phyloP scores from a whole-genome alignment of 202 grass and related monocot genomes.

The Digitaria exilis region DNA sequence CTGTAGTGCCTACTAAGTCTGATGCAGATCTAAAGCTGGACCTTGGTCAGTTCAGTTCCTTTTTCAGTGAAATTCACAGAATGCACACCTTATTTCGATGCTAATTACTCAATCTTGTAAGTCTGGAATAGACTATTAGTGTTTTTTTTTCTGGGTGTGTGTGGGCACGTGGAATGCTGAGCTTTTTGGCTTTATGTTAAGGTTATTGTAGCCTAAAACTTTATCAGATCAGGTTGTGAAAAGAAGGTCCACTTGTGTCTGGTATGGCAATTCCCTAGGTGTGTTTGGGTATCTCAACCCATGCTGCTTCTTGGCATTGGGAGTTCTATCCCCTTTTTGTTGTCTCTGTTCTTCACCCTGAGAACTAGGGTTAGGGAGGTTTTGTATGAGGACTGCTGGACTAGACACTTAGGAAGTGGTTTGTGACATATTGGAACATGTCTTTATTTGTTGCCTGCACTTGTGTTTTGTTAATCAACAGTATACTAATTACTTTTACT shows the following conservation, averaged over 20 bases:
- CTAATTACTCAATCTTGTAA: conserved; percentile 16
- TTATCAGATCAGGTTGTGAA: background rate
- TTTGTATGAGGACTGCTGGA: background rate
- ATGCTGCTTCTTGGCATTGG: conserved; percentile 1
- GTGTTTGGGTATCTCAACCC: background rate
- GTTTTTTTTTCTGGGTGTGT: too few species aligned
- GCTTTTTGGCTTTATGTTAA: background rate
- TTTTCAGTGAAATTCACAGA: conserved; percentile 15
- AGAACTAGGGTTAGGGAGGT: background rate
- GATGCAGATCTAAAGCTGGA: conserved; percentile 79
- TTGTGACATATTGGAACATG: background rate
- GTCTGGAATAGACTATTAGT: background rate
- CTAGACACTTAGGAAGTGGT: background rate
- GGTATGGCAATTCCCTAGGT: background rate
- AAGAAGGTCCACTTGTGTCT: background rate
- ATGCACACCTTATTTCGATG: conserved; percentile 14
- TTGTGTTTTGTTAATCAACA: background rate
- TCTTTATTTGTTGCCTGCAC: background rate
- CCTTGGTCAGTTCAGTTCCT: conserved; percentile 55
- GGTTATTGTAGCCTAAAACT: background rate
- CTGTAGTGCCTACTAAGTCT: conserved; percentile 56
- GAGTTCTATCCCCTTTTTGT: conserved; percentile 6
- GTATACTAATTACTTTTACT: background rate
- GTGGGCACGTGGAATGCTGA: background rate
- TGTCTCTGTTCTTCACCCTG: conserved; percentile 13